phyloP scores from a whole-genome alignment of 176 grass and related monocot species.

The Aegilops tauschii region DNA sequence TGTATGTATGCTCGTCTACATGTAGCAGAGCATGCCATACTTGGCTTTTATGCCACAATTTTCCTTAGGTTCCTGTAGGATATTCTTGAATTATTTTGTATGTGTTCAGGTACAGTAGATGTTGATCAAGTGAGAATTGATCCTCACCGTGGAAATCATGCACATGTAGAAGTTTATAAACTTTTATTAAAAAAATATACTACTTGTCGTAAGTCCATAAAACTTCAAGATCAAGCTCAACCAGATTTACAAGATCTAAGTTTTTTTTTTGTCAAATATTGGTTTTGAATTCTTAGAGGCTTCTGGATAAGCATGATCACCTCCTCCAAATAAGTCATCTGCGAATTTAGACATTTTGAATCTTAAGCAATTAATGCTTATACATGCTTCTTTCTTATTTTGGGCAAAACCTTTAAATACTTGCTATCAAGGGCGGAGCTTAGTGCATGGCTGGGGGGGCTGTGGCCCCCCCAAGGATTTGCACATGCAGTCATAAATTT shows the following conservation, averaged over 20 bases:
- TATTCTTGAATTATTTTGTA: not conserved
- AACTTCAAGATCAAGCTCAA: not conserved
- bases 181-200: not conserved
- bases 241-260: not conserved
- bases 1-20: not conserved
- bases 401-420: not conserved
- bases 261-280: not conserved
- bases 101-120: not conserved
- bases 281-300: not conserved
- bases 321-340: not conserved
- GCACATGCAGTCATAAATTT: too few relatives aligned
- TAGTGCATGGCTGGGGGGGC: too few relatives aligned
- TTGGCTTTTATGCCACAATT: not conserved
- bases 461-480: too few relatives aligned
- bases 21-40: not conserved
- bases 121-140: not conserved
- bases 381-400: not conserved
- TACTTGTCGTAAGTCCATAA: not conserved
- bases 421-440: not conserved
- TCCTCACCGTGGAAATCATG: not conserved
- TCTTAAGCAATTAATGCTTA: not conserved
- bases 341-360: not conserved
- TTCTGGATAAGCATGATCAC: not conserved
- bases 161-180: not conserved
- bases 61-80: not conserved